Conservation (phyloP, 352 stramenopile species). For the Phytopythium litorale region DNA sequence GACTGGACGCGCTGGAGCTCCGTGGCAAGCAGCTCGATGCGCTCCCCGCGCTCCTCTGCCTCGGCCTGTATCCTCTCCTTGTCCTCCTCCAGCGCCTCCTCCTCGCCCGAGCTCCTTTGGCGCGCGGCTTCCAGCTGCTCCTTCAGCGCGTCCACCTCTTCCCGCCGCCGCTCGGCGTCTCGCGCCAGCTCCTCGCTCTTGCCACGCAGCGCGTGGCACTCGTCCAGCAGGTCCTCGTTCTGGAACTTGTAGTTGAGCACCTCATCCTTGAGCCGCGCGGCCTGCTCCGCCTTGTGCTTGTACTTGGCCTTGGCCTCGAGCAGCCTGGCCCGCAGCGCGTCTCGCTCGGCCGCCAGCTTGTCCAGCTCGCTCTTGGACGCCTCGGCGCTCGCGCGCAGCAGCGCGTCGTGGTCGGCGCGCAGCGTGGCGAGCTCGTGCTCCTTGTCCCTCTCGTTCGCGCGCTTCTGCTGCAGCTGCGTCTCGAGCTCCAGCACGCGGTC, state of each 20-base stretch:
- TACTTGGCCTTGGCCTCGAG: conserved; percentile 14
- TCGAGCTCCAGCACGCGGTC: conserved; percentile 52
- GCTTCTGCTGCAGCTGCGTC: conserved; percentile 40
- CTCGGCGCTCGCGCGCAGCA: conserved; percentile 18
- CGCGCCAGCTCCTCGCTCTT: conserved; percentile 12
- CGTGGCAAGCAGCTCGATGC: conserved; percentile 26
- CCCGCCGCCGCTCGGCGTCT: neutral
- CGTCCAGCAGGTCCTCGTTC: conserved; percentile 25
- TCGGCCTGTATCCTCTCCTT: conserved; percentile 8
- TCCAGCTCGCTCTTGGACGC: conserved; percentile 21
- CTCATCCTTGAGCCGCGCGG: conserved; percentile 22
- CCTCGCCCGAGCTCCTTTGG: conserved; percentile 9
- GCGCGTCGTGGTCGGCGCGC: conserved; percentile 22
- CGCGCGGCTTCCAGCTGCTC: conserved; percentile 3
- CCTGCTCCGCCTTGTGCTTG: conserved; percentile 11
- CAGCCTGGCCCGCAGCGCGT: conserved; percentile 15
- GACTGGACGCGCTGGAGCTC: conserved; percentile 19
- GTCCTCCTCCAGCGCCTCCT: conserved; percentile 13
- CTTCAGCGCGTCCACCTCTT: neutral
- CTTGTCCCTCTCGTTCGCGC: conserved; percentile 32
- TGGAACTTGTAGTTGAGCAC: conserved; percentile 17
- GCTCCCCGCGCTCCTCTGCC: conserved; percentile 11
- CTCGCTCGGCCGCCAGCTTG: conserved; percentile 16
- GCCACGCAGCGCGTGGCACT: conserved; percentile 15
- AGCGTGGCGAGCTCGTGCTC: conserved; percentile 33